A percentile compares a stretch with the other conserved stretches of the same genome.
phyloP scores from a whole-genome alignment of 768 basidiomycete species.

The Kwoniella sp. region DNA sequence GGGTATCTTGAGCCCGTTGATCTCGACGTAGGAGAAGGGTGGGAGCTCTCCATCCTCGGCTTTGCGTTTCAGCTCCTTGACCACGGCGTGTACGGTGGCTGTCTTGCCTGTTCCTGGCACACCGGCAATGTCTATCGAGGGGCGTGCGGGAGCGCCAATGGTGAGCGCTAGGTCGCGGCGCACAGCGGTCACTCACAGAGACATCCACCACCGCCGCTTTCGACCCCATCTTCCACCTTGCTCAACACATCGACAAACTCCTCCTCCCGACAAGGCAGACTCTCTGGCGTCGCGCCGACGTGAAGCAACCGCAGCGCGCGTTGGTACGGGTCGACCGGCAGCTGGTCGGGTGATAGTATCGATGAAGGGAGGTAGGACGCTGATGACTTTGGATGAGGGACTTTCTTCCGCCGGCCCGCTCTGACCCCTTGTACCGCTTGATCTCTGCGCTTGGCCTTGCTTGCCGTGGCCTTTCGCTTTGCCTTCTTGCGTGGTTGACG shows the following conservation, averaged over 20 bases:
- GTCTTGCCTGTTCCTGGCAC: slow-evolving; percentile 93
- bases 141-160: not conserved
- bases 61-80: slow-evolving; percentile 83
- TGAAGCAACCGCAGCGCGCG: slow-evolving; percentile 86
- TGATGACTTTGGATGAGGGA: slow-evolving; percentile 29
- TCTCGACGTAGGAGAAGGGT: slow-evolving; percentile 94
- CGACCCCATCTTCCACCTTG: slow-evolving; percentile 75
- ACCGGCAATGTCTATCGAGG: slow-evolving; percentile 77
- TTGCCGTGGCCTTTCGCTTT: not conserved
- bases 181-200: slow-evolving; percentile 61
- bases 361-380: slow-evolving; percentile 42
- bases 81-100: slow-evolving; percentile 89
- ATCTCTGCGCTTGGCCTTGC: not conserved
- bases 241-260: slow-evolving; percentile 73
- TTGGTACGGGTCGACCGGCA: slow-evolving; percentile 74
- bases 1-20: slow-evolving; percentile 89
- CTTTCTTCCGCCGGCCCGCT: slow-evolving; percentile 20
- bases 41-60: slow-evolving; percentile 79
- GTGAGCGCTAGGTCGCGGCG: not conserved
- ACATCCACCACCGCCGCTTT: slow-evolving; percentile 91
- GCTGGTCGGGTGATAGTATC: slow-evolving; percentile 51
- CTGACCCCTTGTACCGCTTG: slow-evolving; percentile 14
- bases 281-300: slow-evolving; percentile 85
- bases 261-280: slow-evolving; percentile 79
- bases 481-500: not conserved